A percentile compares a stretch with the other conserved stretches of the same genome.
These are phyloP conservation scores for Neocallimastix lanati DNA, from an alignment of 192 early-diverging fungal genomes.

Conservation along the genomic window DNA sequence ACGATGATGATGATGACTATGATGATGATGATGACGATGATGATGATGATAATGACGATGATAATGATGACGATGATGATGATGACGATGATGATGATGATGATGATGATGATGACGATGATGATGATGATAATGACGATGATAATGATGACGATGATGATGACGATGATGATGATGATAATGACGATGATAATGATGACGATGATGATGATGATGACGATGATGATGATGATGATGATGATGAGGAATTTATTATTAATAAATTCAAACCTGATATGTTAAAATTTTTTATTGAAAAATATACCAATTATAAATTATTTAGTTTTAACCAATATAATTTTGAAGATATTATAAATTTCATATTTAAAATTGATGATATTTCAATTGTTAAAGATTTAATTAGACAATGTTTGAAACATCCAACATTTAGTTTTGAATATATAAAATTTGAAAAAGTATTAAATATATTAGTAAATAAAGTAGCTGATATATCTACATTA, in stretches of 20 bases:
- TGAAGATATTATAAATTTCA: not conserved
- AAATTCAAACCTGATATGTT: not conserved
- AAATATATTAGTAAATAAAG: not conserved
- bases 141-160: no score
- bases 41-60: not conserved
- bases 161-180: no score
- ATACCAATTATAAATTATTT: not conserved
- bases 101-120: no score
- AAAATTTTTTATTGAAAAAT: not conserved
- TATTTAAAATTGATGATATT: not conserved
- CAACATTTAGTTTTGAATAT: not conserved
- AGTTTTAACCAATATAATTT: not conserved
- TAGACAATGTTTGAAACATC: not conserved
- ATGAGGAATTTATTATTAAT: not conserved
- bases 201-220: not conserved
- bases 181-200: not conserved
- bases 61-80: no score
- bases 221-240: not conserved
- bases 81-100: no score
- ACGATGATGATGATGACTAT: not conserved
- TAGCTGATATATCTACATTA: not conserved
- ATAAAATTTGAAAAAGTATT: not conserved
- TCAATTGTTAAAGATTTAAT: not conserved
- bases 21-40: not conserved
- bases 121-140: no score